A percentile compares a stretch with the other conserved stretches of the same genome.
phyloP scores from a whole-genome alignment of 2,329 filamentous ascomycete genomes.

The Colletotrichum sp. region DNA sequence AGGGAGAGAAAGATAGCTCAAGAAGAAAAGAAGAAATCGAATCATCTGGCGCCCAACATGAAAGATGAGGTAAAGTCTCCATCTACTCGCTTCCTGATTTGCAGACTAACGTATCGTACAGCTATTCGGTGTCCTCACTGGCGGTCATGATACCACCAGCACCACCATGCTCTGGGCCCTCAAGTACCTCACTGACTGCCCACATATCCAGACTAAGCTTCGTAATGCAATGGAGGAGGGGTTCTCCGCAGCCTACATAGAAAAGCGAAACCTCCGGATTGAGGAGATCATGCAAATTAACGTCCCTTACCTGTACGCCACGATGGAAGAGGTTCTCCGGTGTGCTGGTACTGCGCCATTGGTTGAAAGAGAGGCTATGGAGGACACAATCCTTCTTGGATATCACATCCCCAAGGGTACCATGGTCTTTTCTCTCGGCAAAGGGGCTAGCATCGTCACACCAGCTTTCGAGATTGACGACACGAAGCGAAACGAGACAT shows the following conservation, averaged over 20 bases:
- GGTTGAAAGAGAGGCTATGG: conserved; percentile 26
- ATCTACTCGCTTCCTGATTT: neutral
- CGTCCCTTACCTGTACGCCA: conserved; percentile 32
- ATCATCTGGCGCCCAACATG: neutral
- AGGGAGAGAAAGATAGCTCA: conserved; percentile 8
- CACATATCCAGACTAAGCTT: neutral
- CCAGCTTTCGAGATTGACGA: conserved; percentile 32
- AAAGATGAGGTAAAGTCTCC: neutral
- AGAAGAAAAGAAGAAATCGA: neutral
- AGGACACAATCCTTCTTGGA: conserved; percentile 30
- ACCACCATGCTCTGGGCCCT: conserved; percentile 32
- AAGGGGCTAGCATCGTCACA: conserved; percentile 30
- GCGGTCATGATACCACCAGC: conserved; percentile 34
- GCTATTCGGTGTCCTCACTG: conserved; percentile 33
- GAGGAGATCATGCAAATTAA: conserved; percentile 24
- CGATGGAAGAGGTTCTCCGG: conserved; percentile 33
- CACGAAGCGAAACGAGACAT: conserved; percentile 23
- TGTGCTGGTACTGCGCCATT: conserved; percentile 25
- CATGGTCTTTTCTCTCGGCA: conserved; percentile 28
- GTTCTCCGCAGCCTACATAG: conserved; percentile 23
- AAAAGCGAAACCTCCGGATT: conserved; percentile 21
- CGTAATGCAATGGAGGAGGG: neutral
- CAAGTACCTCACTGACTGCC: conserved; percentile 17
- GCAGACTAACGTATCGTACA: neutral
- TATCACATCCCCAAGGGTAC: conserved; percentile 29